Evolutionary conservation across 2,329 filamentous ascomycete genomes (phyloP), one percentile per base, ranked within the genome.

Genomic region (Colletotrichum gigasporum): DNA sequence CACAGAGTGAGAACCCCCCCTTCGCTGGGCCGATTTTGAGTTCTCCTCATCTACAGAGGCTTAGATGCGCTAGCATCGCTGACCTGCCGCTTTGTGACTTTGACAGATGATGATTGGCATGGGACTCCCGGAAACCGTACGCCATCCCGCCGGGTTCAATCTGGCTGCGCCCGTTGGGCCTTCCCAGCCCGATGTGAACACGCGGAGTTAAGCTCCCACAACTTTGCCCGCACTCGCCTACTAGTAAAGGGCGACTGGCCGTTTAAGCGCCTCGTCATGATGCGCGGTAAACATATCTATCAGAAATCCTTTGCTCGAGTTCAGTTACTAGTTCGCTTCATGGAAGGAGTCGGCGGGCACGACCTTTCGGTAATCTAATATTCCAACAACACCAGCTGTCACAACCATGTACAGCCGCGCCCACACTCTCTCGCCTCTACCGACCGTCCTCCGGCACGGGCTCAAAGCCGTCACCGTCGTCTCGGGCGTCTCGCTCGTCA

Each of bases 401-500:
- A 2, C 41, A 16, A 20, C 3, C 42, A 64, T 64, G 61, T 50
- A 44, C 12, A 54, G 34, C 22, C 32, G 30, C 34, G 24, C 9
- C 42, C 28, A 64, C 35, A 75, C 71, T 18, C 70, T 80, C 22
- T 68, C 71, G 4, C 76, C 78, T 4, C 69, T 80, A 24, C 75
- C 76, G 4, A 59, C 67, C 4, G 71, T 73, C 20, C 71, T 79
- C n/a, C 70, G 67, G 12, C 68, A 72, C 35, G 78, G 78, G 14
- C 73, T 80, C 14, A 71, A 73, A 6, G 76, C 76, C 14, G 74
- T 80, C n/a, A 69, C 72, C 45, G 68, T 71, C 26, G 73, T 78
- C 51, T 75, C 73, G 39, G 70, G 75, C 34, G 55, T 75, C 8
- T 80, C 78, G 9, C 78, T 80, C 63, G 30, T 78, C n/a, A 68